Evolutionary conservation across 495 filamentous ascomycete genomes (phyloP).

Genomic region (Daldinia decipiens): DNA sequence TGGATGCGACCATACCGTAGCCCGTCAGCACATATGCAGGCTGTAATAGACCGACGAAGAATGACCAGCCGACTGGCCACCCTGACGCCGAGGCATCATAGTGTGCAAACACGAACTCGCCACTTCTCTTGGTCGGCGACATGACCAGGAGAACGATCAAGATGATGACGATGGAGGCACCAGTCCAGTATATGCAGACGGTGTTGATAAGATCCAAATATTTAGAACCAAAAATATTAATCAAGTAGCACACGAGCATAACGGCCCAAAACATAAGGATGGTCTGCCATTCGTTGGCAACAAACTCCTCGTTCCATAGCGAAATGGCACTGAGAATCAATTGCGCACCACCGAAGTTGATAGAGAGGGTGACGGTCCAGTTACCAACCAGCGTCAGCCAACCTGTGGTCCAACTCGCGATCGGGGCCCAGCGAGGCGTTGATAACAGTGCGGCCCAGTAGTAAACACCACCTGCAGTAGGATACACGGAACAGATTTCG

Average conservation of each 20-base stretch:
- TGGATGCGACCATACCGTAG: conserved; percentile 66
- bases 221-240: conserved; percentile 70
- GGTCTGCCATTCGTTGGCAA: conserved; percentile 61
- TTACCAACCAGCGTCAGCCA: conserved; percentile 71
- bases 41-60: conserved; percentile 67
- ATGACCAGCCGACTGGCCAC: conserved; percentile 62
- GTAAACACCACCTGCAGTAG: conserved; percentile 71
- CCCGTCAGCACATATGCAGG: conserved; percentile 64
- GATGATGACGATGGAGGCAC: conserved; percentile 64
- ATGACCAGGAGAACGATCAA: conserved; percentile 69
- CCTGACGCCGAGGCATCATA: conserved; percentile 66
- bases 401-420: conserved; percentile 72
- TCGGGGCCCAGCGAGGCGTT: conserved; percentile 63
- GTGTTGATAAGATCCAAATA: conserved; percentile 69
- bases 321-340: conserved; percentile 68
- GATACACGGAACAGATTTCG: conserved; percentile 73
- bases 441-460: conserved; percentile 74
- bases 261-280: conserved; percentile 72
- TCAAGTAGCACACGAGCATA: conserved; percentile 65
- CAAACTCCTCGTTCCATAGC: conserved; percentile 62
- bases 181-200: conserved; percentile 69
- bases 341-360: conserved; percentile 71
- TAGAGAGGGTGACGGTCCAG: conserved; percentile 74
- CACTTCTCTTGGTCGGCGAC: conserved; percentile 69
- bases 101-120: conserved; percentile 68